These are phyloP conservation scores for Beauveria varroae DNA, from an alignment of 2,329 filamentous ascomycete species.

Conservation along the genomic window DNA sequence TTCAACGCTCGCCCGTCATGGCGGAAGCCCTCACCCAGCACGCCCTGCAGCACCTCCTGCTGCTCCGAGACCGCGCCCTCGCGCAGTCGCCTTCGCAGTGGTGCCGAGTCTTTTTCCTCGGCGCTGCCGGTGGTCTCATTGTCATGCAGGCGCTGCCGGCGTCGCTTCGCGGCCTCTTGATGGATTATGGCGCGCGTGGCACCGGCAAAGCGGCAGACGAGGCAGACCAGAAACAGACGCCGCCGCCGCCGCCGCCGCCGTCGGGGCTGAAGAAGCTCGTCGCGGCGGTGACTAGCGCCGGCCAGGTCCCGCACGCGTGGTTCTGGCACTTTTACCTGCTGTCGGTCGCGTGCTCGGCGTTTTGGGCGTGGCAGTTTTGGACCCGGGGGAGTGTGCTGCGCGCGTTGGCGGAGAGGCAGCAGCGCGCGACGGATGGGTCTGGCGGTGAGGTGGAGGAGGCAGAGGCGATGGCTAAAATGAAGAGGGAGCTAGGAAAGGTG, in stretches of 20 bases:
- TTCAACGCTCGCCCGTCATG: background rate
- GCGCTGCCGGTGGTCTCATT: constrained; percentile 33
- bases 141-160: constrained; percentile 36
- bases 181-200: constrained; percentile 44
- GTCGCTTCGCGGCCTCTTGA: constrained; percentile 35
- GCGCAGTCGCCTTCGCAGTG: constrained; percentile 21
- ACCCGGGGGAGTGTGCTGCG: constrained; percentile 46
- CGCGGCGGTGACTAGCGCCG: constrained; percentile 22
- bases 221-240: background rate
- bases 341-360: constrained; percentile 60
- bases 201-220: constrained; percentile 15
- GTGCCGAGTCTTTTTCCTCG: constrained; percentile 42
- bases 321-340: constrained; percentile 82
- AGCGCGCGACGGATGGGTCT: background rate
- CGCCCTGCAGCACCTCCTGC: background rate
- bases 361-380: constrained; percentile 65
- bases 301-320: constrained; percentile 76
- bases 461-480: constrained; percentile 33
- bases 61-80: background rate
- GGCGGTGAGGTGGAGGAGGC: background rate
- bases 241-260: background rate
- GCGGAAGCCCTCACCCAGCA: background rate
- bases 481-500: constrained; percentile 56
- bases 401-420: constrained; percentile 30
- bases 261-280: constrained; percentile 21